Evolutionary conservation across 345 rosid species (phyloP).

Genomic region (Euphorbia lathyris): DNA sequence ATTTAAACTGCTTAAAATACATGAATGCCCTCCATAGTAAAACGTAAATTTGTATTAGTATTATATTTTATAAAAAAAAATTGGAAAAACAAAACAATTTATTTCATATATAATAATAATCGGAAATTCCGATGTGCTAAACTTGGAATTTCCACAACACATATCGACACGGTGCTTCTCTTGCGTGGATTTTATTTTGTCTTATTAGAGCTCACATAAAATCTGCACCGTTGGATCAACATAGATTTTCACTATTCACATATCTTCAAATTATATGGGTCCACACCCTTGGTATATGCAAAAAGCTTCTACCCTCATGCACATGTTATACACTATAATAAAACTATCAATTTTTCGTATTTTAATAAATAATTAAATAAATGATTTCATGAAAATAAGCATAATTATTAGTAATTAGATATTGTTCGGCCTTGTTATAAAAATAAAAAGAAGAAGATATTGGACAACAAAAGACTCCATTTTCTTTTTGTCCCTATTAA

Average conservation of each 20-base stretch:
- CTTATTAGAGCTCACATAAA: conserved; percentile 6
- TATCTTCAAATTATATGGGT: background rate
- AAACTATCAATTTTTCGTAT: background rate
- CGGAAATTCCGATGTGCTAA: conserved; percentile 26
- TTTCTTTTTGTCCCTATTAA: background rate
- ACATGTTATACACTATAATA: background rate
- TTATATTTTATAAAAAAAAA: too few relatives aligned
- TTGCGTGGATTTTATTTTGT: conserved; percentile 8
- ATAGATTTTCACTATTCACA: background rate
- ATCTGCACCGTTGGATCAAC: conserved; percentile 19
- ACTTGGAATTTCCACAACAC: conserved; percentile 14
- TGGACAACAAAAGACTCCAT: background rate
- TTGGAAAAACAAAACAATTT: background rate
- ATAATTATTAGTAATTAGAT: background rate
- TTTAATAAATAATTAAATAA: background rate
- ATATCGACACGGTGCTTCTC: conserved; percentile 4
- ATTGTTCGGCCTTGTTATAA: background rate
- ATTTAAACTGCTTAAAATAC: too few relatives aligned
- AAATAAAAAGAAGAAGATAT: too few relatives aligned
- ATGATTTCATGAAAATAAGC: background rate
- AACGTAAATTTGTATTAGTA: too few relatives aligned
- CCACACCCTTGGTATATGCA: background rate
- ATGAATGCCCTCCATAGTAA: too few relatives aligned
- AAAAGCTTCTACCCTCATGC: background rate
- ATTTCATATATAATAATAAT: conserved; percentile 2